A percentile compares a stretch with the other conserved stretches of the same genome.
Evolutionary conservation across 2,329 filamentous ascomycete genomes (phyloP).

Genomic region (Aspergillus unguis): DNA sequence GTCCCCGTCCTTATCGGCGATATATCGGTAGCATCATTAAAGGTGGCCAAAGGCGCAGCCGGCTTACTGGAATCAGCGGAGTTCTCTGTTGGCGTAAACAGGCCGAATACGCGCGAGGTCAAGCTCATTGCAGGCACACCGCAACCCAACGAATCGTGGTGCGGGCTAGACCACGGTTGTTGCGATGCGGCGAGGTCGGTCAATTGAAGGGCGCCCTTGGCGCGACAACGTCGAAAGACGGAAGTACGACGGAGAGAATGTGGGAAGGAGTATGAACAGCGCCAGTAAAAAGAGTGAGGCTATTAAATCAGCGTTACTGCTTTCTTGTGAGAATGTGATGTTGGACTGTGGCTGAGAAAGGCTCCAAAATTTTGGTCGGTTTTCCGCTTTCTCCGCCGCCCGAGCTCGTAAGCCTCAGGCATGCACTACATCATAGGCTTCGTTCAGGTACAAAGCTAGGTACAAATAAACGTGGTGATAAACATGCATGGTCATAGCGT

Average conservation of each 20-base stretch:
- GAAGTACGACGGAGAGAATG: not conserved
- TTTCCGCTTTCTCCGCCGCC: slow-evolving; percentile 31
- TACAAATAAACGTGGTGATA: not conserved
- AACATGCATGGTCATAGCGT: not conserved
- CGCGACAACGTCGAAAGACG: not conserved
- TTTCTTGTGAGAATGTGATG: not conserved
- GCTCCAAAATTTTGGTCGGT: slow-evolving; percentile 33
- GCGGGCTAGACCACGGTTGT: slow-evolving; percentile 27
- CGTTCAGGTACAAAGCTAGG: too few relatives aligned
- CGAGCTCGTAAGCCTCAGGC: slow-evolving; percentile 27
- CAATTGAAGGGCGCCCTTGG: slow-evolving; percentile 15
- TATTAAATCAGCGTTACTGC: slow-evolving; percentile 16
- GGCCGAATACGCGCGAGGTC: slow-evolving; percentile 52
- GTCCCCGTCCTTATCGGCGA: slow-evolving; percentile 16
- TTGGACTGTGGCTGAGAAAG: slow-evolving; percentile 2
- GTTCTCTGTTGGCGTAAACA: slow-evolving; percentile 47
- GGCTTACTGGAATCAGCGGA: slow-evolving; percentile 27
- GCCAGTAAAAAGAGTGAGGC: slow-evolving; percentile 10
- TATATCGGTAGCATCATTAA: slow-evolving; percentile 18
- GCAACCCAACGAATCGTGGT: slow-evolving; percentile 32
- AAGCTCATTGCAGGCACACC: slow-evolving; percentile 54
- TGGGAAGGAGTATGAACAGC: not conserved
- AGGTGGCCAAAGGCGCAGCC: slow-evolving; percentile 29
- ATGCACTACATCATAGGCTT: not conserved
- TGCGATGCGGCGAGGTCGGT: slow-evolving; percentile 24